Conservation (phyloP, 2,329 filamentous ascomycete genomes). For the Aspergillus sp. region DNA sequence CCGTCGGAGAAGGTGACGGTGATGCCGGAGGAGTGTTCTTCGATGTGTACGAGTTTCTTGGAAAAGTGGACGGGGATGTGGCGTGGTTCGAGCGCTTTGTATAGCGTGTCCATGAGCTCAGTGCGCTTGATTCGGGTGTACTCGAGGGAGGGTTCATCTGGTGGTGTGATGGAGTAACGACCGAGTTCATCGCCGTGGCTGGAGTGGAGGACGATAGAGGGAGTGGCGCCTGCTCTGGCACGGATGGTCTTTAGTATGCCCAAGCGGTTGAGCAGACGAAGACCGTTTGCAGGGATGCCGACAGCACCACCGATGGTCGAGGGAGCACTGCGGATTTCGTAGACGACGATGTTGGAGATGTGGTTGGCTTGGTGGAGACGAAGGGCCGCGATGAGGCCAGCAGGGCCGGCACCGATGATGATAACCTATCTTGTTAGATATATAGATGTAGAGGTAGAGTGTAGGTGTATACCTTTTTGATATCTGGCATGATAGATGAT, state of each 20-base stretch:
- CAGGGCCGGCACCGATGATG: conserved; percentile 17
- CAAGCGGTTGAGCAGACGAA: conserved; percentile 21
- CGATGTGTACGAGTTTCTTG: conserved; percentile 14
- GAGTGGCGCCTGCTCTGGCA: conserved; percentile 6
- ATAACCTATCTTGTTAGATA: conserved; percentile 5
- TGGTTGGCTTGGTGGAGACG: conserved; percentile 10
- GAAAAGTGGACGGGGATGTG: conserved; percentile 19
- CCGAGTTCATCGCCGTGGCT: conserved; percentile 9
- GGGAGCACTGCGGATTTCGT: conserved; percentile 24
- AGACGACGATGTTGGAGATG: conserved; percentile 13
- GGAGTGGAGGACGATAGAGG: conserved; percentile 11
- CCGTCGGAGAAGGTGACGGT: conserved; percentile 11
- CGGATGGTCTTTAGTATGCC: conserved; percentile 14
- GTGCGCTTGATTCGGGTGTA: conserved; percentile 21
- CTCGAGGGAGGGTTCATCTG: conserved; percentile 16
- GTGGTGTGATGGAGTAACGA: neutral
- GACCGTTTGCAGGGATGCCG: conserved; percentile 25
- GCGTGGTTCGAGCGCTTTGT: conserved; percentile 9
- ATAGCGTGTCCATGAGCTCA: conserved; percentile 21
- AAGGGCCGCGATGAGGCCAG: conserved; percentile 16
- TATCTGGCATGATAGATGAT: no score
- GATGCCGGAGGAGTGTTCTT: conserved; percentile 9
- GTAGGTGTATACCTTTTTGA: no score
- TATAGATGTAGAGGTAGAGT: no score
- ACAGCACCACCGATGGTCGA: conserved; percentile 27